Percentiles rank a stretch among this genome's conserved stretches.
Conservation (phyloP, 148 eudicot species). For the Rhododendron simsii region DNA sequence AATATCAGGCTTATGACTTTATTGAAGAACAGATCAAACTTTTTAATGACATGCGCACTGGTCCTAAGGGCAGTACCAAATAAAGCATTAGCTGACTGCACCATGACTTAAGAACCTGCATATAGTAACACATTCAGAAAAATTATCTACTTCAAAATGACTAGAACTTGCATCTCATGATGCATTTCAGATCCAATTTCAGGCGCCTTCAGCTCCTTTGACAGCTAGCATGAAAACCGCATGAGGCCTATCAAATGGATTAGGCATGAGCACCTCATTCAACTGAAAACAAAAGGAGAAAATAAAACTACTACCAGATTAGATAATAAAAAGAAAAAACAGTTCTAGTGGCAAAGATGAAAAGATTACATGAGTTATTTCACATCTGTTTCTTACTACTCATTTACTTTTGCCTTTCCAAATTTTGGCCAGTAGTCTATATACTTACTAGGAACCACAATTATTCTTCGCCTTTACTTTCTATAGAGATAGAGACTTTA, state of each 20-base stretch:
- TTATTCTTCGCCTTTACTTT: no score
- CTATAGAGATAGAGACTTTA: no score
- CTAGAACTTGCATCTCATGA: neutral
- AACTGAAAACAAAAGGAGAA: slow-evolving; percentile 43
- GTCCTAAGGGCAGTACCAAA: slow-evolving; percentile 35
- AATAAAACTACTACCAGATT: neutral
- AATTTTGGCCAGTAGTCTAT: no score
- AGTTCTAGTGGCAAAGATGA: neutral
- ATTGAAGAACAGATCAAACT: neutral
- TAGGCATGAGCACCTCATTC: slow-evolving; percentile 74
- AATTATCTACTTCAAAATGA: neutral
- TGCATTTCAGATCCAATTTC: slow-evolving; percentile 2
- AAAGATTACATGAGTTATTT: slow-evolving; percentile 2
- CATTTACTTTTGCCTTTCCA: neutral
- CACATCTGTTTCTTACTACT: neutral
- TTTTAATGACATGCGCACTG: slow-evolving; percentile 33
- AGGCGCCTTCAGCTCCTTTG: slow-evolving; percentile 61
- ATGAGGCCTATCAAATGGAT: slow-evolving; percentile 90
- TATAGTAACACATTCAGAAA: neutral
- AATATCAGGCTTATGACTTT: slow-evolving; percentile 19
- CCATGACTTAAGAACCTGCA: slow-evolving; percentile 45
- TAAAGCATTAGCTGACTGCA: slow-evolving; percentile 22
- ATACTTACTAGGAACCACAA: no score
- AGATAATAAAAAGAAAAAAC: neutral
- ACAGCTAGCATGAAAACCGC: slow-evolving; percentile 74